Base-by-base conservation (phyloP, 371 early-diverging fungal species). In the Zopfochytrium polystomum region DNA sequence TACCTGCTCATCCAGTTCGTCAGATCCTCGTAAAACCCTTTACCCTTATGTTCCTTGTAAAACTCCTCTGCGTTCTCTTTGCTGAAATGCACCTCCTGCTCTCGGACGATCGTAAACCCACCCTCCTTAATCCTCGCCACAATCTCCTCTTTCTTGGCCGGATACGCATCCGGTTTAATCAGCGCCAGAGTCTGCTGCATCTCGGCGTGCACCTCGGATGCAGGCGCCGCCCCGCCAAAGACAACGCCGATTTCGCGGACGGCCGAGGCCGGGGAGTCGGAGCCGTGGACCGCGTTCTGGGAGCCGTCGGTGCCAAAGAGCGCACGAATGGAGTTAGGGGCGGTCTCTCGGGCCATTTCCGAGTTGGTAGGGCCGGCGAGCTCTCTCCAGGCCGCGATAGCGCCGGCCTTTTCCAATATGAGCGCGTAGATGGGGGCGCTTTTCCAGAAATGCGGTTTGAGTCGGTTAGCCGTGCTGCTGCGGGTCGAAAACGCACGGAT, bases 281-380 rank as follows among this genome's bases (percentile, higher is more conserved):
- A n/a, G n/a, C n/a, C n/a, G n/a, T n/a, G n/a, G n/a, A n/a, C n/a
- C n/a, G n/a, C n/a, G n/a, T n/a, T n/a, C n/a, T n/a, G n/a, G n/a
- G n/a, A n/a, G n/a, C n/a, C n/a, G n/a, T n/a, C n/a, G n/a, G n/a
- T n/a, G n/a, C n/a, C n/a, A n/a, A n/a, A n/a, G n/a, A n/a, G n/a
- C n/a, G n/a, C n/a, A n/a, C n/a, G n/a, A n/a, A n/a, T n/a, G n/a
- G n/a, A n/a, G n/a, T n/a, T n/a, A n/a, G n/a, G n/a, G n/a, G n/a
- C n/a, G 79, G 61, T 62, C 34, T 78, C 74, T 29, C 81, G 72
- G 7, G 91, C 91, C 49, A 79, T 83, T 11, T 68, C 69, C 0
- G 91, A 81, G 46, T 87, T 80, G 0, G 92, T 91, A 3, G 89
- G 85, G 0, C 92, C n/a, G n/a, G n/a, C n/a, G n/a, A n/a, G n/a